Base-by-base conservation (phyloP, 352 stramenopile species). In the Pythium monospermum region DNA sequence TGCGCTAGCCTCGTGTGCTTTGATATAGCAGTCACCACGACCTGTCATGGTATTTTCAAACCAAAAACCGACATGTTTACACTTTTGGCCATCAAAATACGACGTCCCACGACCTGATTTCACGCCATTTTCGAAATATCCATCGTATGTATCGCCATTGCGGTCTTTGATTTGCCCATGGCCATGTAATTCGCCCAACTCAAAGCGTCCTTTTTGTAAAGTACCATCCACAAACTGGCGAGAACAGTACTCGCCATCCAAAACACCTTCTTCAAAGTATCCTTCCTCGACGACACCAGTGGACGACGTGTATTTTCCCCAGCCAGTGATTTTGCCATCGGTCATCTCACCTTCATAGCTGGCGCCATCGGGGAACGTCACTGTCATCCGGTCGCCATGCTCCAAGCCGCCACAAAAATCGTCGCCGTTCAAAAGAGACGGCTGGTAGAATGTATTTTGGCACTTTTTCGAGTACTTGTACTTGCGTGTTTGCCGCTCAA, bases 211-310 rank as follows among this genome's bases (percentile, higher is more conserved):
- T 69, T 75, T 55, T 12, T 82, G 55, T 15, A 64, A 39, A 0
- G 63, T 77, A 7, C 71, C 75, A 28, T 86, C 68, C 3, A 71
- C 75, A 35, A 80, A 81, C 12, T 47, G 55, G n/a, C 75, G 60
- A 3, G 53, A 60, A 18, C 75, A 83, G 18, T 55, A 58, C 23
- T 73, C 54, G 1, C 77, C 77, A 23, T 89, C 68, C 16, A 89
- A 51, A 22, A 76, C 44, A 3, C 77, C 77, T 19, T 84, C 73
- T 0, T 68, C n/a, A 36, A 89, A 89, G 18, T 49, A 58, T 1
- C 77, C 77, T 69, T 89, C 75, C 19, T 89, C 77, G 3, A 85
- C 46, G 10, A 89, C 67, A 1, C 73, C 75, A 0, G 73, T 81
- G 6, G 75, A 86, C 16, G 73, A 87, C 15, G 68, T 74, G 50